A percentile compares a stretch with the other conserved stretches of the same genome.
phyloP scores from a whole-genome alignment of 2,329 filamentous ascomycete species.

The Cercospora beticola region DNA sequence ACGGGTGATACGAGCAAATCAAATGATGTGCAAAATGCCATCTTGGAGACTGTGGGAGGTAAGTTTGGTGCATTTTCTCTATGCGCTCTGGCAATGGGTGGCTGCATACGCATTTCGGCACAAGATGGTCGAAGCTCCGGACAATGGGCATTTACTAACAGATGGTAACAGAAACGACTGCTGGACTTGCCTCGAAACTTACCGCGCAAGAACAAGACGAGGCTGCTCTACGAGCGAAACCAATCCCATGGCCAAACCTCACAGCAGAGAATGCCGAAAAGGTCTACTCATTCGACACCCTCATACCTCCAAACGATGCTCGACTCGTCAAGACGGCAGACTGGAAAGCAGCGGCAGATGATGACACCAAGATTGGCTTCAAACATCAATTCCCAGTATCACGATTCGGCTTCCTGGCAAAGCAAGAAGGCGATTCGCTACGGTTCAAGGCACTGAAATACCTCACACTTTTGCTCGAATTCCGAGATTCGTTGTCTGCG shows the following conservation, averaged over 20 bases:
- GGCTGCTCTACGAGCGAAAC: conserved; percentile 66
- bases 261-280: conserved; percentile 66
- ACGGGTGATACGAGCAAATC: conserved; percentile 51
- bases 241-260: conserved; percentile 69
- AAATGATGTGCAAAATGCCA: conserved; percentile 56
- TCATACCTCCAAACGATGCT: conserved; percentile 69
- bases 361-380: conserved; percentile 48
- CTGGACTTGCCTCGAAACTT: conserved; percentile 63
- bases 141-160: conserved; percentile 33
- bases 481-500: conserved; percentile 44
- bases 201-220: conserved; percentile 62
- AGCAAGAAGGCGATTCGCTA: conserved; percentile 49
- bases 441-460: conserved; percentile 52
- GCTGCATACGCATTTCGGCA: neutral
- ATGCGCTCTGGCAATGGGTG: neutral
- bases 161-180: conserved; percentile 49
- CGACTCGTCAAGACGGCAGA: conserved; percentile 67
- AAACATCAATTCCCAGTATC: conserved; percentile 64
- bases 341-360: conserved; percentile 67
- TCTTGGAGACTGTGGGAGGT: conserved; percentile 46
- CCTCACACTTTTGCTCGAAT: conserved; percentile 50
- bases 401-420: conserved; percentile 59
- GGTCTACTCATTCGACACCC: conserved; percentile 66
- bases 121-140: conserved; percentile 56
- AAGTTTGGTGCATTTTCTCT: neutral